Evolutionary conservation across 1,139 yeast genomes (phyloP).

Genomic region (Candida buenavistaensis): DNA sequence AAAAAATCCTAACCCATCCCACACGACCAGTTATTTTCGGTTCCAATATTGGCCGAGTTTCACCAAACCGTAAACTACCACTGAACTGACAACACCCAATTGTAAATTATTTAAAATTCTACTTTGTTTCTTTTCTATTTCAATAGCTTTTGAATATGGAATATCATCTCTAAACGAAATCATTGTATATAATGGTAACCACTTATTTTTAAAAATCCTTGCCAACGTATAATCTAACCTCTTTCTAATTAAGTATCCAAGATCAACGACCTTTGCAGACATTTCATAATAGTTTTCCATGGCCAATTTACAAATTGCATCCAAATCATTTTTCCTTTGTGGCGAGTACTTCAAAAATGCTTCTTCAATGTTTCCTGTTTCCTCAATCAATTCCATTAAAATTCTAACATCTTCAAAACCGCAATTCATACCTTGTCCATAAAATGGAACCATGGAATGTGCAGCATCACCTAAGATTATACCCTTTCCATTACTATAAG

Average conservation of each 20-base stretch:
- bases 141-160: constrained; percentile 69
- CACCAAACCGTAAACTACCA: constrained; percentile 12
- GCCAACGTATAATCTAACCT: constrained; percentile 67
- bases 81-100: constrained; percentile 19
- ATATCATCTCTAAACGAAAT: constrained; percentile 86
- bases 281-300: constrained; percentile 82
- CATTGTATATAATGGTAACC: constrained; percentile 93
- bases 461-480: constrained; percentile 90
- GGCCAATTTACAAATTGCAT: constrained; percentile 77
- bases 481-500: constrained; percentile 71
- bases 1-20: not conserved
- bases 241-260: constrained; percentile 63
- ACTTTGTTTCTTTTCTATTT: constrained; percentile 51
- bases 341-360: constrained; percentile 62
- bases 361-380: constrained; percentile 35
- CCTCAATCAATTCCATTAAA: constrained; percentile 56
- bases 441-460: constrained; percentile 95
- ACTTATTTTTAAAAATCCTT: constrained; percentile 41
- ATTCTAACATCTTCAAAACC: constrained; percentile 89
- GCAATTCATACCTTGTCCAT: constrained; percentile 97
- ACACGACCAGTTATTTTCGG: constrained; percentile 2
- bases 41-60: constrained; percentile 9
- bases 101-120: constrained; percentile 37
- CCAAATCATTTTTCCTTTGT: constrained; percentile 62
- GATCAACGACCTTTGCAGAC: constrained; percentile 79